Evolutionary conservation across 1,284 basidiomycete species (phyloP), one percentile per base, ranked within the genome.

Genomic region (Ustilago curta): DNA sequence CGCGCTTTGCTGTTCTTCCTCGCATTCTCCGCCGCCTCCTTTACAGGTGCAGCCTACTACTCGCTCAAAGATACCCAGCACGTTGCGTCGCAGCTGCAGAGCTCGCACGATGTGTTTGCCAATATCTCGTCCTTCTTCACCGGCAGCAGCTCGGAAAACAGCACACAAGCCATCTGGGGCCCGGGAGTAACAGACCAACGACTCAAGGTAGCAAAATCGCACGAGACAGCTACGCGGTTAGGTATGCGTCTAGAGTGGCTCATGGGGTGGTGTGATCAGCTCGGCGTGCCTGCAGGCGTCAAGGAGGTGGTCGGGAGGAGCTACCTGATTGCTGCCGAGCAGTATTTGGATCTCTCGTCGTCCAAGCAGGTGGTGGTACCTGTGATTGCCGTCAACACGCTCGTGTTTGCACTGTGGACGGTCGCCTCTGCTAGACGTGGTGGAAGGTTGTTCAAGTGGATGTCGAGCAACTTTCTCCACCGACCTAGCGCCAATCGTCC

Each of bases 391-490:
- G 11, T 75, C 27, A 80, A 81, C 29, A 45, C 71, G 1, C 19
- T 50, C 6, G 78, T 83, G 4, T 80, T 82, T 54, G 54, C 40
- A 9, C 58, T 66, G 18, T 82, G 78, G 78, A 59, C 59, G 5
- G 12, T 77, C 2, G 70, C 64, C 3, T 49, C 53, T 0, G 31
- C 39, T 1, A 35, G 49, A 14, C 25, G 50, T 23, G 54, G 58
- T 0, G 51, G 63, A 3, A 23, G 56, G 8, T 27, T 65, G 35
- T 35, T 31, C 14, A n/a, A 25, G 0, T 79, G 60, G 40, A 69
- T 83, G 72, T 39, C 29, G 18, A 39, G 47, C 0, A 37, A 73
- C 27, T 76, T 78, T 16, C 43, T 78, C 3, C 80, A 81, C 37
- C 73, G 71, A 8, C 80, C 81, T 1, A 56, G 64, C 35, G 58